Conservation (phyloP, 441 rosid species). For the Erodium trifolium region DNA sequence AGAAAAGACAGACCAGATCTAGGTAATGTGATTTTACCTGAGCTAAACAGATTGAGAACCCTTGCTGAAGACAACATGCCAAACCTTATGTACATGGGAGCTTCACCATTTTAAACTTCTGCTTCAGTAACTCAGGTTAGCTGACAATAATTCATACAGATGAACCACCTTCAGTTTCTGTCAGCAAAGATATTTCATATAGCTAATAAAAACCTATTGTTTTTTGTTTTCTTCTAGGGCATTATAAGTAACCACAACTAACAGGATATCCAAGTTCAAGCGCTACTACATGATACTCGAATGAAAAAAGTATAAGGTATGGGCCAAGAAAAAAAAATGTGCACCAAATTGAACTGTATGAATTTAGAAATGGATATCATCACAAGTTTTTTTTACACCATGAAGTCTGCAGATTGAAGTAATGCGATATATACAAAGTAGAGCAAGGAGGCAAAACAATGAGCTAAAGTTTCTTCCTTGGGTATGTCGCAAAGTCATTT, state of each 20-base stretch:
- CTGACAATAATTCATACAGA: neutral
- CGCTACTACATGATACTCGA: constrained; percentile 18
- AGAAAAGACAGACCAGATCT: constrained; percentile 83
- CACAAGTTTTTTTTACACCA: neutral
- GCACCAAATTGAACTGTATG: neutral
- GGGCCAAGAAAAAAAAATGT: neutral
- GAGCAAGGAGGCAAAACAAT: neutral
- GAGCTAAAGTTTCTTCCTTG: constrained; percentile 2
- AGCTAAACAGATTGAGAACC: constrained; percentile 47
- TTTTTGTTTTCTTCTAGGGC: constrained; percentile 23
- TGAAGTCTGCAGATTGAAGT: neutral
- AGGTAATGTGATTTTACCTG: constrained; percentile 48
- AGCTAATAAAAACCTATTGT: neutral
- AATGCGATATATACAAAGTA: neutral
- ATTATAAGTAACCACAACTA: constrained; percentile 22
- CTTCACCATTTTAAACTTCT: constrained; percentile 30
- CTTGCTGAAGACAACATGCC: constrained; percentile 51
- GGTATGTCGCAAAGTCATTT: neutral
- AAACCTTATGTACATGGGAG: constrained; percentile 13
- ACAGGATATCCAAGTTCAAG: constrained; percentile 30
- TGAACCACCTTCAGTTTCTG: neutral
- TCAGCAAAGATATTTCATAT: neutral
- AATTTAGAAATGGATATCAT: neutral
- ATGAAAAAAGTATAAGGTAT: constrained; percentile 19
- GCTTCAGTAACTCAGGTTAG: constrained; percentile 32